These are phyloP conservation scores for Quambalaria eucalypti DNA, from an alignment of 1,284 basidiomycete species.

Conservation along the genomic window DNA sequence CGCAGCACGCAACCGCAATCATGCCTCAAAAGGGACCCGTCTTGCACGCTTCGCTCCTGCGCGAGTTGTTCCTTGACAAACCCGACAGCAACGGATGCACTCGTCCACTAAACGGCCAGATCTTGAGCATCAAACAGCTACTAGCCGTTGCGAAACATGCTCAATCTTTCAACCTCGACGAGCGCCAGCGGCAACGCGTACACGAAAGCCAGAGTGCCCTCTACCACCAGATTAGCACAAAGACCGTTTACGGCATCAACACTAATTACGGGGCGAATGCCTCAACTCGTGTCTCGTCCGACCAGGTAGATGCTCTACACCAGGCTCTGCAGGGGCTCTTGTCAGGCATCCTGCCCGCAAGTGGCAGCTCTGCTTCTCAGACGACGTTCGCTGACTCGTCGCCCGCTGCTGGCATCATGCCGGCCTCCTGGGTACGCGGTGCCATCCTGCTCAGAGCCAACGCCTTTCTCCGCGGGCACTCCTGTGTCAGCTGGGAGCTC, in stretches of 20 bases:
- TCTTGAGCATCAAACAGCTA: too few relatives aligned
- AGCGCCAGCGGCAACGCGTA: background rate
- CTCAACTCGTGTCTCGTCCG: background rate
- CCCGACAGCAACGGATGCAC: too few relatives aligned
- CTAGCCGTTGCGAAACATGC: too few relatives aligned
- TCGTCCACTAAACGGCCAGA: too few relatives aligned
- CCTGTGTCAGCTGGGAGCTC: slow-evolving; percentile 70
- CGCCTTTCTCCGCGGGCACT: slow-evolving; percentile 62
- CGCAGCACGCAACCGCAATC: too few relatives aligned
- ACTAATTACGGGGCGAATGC: background rate
- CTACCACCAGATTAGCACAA: background rate
- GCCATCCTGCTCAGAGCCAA: slow-evolving; percentile 79
- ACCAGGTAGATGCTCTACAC: background rate
- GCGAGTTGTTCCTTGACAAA: too few relatives aligned
- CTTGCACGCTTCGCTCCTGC: too few relatives aligned
- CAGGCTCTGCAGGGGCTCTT: background rate
- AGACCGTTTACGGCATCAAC: background rate
- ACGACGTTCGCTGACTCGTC: background rate
- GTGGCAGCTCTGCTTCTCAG: background rate
- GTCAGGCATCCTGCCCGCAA: background rate
- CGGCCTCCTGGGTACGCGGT: slow-evolving; percentile 80
- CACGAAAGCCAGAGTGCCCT: background rate
- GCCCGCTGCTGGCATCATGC: slow-evolving; percentile 42
- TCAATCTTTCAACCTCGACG: background rate
- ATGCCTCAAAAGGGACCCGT: too few relatives aligned